Percentiles rank a stretch among this genome's conserved stretches.
These are phyloP conservation scores for Stereocaulon alpinum DNA, from an alignment of 495 filamentous ascomycete species.

Conservation along the genomic window DNA sequence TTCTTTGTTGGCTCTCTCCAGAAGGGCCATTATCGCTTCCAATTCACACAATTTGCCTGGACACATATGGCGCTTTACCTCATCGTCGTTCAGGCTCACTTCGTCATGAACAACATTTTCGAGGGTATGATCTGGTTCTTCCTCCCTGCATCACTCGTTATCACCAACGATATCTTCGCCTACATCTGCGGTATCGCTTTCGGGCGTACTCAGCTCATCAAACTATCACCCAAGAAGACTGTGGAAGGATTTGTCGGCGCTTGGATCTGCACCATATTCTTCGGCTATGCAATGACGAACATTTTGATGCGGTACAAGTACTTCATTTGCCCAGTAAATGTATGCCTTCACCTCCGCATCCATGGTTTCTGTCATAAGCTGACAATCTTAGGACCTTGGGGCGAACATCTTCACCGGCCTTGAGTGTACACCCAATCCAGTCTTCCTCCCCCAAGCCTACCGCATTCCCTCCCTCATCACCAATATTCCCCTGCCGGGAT, in stretches of 20 bases:
- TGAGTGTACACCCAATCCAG: conserved; percentile 84
- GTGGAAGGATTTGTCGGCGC: conserved; percentile 97
- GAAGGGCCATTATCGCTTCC: conserved; percentile 91
- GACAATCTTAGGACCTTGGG: conserved; percentile 57
- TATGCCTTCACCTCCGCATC: conserved; percentile 26
- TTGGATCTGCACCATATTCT: conserved; percentile 87
- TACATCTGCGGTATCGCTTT: conserved; percentile 97
- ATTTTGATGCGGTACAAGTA: conserved; percentile 87
- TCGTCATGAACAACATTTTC: conserved; percentile 99
- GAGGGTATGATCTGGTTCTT: conserved; percentile 99
- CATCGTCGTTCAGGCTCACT: conserved; percentile 96
- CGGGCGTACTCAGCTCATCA: conserved; percentile 92
- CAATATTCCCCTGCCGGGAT: conserved; percentile 26
- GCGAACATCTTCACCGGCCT: conserved; percentile 88
- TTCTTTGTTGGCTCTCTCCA: conserved; percentile 97
- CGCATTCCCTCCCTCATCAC: conserved; percentile 61
- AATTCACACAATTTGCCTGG: conserved; percentile 99
- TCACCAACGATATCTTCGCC: conserved; percentile 98
- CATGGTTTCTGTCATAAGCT: background rate
- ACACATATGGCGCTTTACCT: conserved; percentile 98
- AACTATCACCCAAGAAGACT: conserved; percentile 98
- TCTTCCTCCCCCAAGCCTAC: conserved; percentile 73
- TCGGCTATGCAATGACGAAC: conserved; percentile 75
- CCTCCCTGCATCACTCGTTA: conserved; percentile 86
- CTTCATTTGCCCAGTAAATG: conserved; percentile 95